Evolutionary conservation across 805 yeast species (phyloP).

Genomic region (Candida schatavii): DNA sequence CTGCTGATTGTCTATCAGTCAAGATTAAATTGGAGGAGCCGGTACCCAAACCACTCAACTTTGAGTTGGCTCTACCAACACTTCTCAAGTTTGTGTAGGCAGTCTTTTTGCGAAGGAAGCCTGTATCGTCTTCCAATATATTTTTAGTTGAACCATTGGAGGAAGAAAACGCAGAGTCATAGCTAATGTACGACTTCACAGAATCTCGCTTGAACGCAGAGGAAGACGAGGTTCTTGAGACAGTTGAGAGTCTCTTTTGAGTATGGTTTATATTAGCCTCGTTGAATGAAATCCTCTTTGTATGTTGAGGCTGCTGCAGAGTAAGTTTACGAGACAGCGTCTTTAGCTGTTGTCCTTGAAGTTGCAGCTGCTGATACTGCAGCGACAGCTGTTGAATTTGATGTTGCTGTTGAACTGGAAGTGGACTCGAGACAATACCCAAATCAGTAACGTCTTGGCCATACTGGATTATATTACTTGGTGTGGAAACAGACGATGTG

Average conservation of each 20-base stretch:
- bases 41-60: not conserved
- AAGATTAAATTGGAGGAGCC: not conserved
- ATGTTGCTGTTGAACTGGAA: constrained; percentile 20
- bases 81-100: constrained; percentile 49
- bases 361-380: constrained; percentile 3
- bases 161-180: constrained; percentile 54
- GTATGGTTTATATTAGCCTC: constrained; percentile 12
- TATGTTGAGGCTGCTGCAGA: constrained; percentile 1
- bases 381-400: constrained; percentile 4
- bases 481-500: constrained; percentile 26
- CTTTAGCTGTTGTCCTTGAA: constrained; percentile 4
- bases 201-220: constrained; percentile 37
- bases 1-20: constrained; percentile 12
- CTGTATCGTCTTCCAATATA: constrained; percentile 14
- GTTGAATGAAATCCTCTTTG: constrained; percentile 23
- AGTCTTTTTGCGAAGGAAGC: constrained; percentile 45
- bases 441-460: constrained; percentile 41
- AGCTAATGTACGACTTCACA: constrained; percentile 52
- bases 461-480: constrained; percentile 37
- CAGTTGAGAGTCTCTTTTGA: constrained; percentile 15
- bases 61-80: not conserved
- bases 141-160: constrained; percentile 17
- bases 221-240: constrained; percentile 32
- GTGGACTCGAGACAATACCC: constrained; percentile 42
- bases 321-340: constrained; percentile 4